Evolutionary conservation across 2,329 filamentous ascomycete genomes (phyloP).

Genomic region (Trichophyton verrucosum): DNA sequence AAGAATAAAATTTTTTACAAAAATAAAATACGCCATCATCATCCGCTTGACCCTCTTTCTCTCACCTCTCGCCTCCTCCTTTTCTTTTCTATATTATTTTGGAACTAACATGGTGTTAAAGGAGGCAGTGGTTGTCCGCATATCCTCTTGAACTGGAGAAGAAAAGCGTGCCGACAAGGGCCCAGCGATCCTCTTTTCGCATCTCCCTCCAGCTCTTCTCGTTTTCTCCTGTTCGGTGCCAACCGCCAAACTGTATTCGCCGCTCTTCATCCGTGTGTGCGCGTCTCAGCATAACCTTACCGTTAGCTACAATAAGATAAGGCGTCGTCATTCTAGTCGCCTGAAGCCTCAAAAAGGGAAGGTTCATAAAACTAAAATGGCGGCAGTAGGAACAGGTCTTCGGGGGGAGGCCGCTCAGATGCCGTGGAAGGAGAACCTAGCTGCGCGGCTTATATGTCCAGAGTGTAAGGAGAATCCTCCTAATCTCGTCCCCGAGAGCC

Average conservation of each 20-base stretch:
- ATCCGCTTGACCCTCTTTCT: too few species aligned
- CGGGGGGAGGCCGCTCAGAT: conserved; percentile 29
- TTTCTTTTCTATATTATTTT: conserved; percentile 4
- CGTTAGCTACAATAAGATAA: conserved; percentile 33
- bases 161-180: background rate
- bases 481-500: conserved; percentile 85
- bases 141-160: background rate
- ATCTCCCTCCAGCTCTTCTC: background rate
- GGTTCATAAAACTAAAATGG: conserved; percentile 22
- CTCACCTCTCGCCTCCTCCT: background rate
- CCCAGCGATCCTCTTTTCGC: background rate
- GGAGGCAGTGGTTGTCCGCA: conserved; percentile 18
- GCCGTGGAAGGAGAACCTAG: conserved; percentile 70
- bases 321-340: conserved; percentile 30
- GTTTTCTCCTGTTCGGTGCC: background rate
- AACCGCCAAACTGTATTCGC: conserved; percentile 57
- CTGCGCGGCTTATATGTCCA: conserved; percentile 70
- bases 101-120: conserved; percentile 24
- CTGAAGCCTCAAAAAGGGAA: conserved; percentile 15
- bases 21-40: too few species aligned
- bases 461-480: conserved; percentile 91
- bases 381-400: conserved; percentile 31
- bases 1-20: background rate
- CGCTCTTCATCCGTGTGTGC: conserved; percentile 52
- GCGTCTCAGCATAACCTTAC: conserved; percentile 37